Base-by-base conservation (phyloP, 805 yeast species). In the Pichia pseudocactophila region DNA sequence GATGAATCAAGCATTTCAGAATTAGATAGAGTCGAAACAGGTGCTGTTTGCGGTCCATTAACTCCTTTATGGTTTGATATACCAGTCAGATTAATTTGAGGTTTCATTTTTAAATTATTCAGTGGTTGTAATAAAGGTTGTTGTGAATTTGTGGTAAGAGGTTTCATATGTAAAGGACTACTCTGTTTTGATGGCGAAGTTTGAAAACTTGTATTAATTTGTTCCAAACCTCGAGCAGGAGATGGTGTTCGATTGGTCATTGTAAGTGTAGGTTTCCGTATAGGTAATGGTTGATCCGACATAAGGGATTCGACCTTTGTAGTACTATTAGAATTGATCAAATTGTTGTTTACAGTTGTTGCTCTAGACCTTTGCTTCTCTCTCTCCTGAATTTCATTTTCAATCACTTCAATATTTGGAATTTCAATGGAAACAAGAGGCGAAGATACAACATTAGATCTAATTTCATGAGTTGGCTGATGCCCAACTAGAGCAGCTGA, bases 391-490 rank as follows among this genome's bases (percentile, higher is more conserved):
- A 30, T 43, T 33, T 39, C 18, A 28, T 20, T 27, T 34, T 45
- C 41, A 32, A 43, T 44, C 7, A 35, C 20, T 33, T 74, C 80
- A 72, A 80, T 76, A 48, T 71, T 77, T 4, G 90, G 90, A 34
- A 82, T 83, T 56, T 82, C 89, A 46, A 73, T 74, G 46, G 73
- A 73, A 25, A 73, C 73, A 2, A 81, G 68, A 2, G 86, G 82
- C 0, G 31, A 28, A 12, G 82, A 73, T 9, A 27, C 22, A 4
- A 38, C 17, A 11, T 34, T 39, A 32, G 36, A 46, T 30, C 44
- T 34, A 1, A 34, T n/a, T 7, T 37, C 39, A 11, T 30, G 33
- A 25, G 40, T 9, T n/a, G 31, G 42, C 13, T 34, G 28, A 13
- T 43, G 31, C 18, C 34, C 28, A 26, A 43, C 33, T 15, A 30